Conservation (phyloP, 2,329 filamentous ascomycete species). For the Byssothecium circinans region DNA sequence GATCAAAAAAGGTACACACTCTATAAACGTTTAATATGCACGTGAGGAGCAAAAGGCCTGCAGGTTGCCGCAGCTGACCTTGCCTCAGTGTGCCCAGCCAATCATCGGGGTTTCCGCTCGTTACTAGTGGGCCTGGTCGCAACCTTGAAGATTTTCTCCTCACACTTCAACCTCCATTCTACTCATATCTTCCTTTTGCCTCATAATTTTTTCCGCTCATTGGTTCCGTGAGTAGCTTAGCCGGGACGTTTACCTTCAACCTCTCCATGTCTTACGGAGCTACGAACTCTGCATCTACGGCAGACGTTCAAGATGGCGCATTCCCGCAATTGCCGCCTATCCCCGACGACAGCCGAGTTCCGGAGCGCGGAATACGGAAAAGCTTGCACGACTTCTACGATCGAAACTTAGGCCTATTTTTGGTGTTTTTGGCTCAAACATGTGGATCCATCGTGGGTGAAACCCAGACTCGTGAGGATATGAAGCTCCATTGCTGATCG, state of each 20-base stretch:
- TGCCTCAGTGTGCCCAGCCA: too few relatives aligned
- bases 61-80: too few relatives aligned
- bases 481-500: constrained; percentile 1
- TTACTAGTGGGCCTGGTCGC: too few relatives aligned
- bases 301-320: neutral
- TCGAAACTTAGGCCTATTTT: constrained; percentile 26
- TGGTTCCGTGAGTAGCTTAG: neutral
- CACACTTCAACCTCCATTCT: too few relatives aligned
- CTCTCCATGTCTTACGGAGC: constrained; percentile 18
- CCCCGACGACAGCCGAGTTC: constrained; percentile 8
- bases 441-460: constrained; percentile 24
- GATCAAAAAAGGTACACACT: too few relatives aligned
- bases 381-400: constrained; percentile 17
- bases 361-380: constrained; percentile 5
- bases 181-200: too few relatives aligned
- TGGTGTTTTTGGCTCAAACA: constrained; percentile 44
- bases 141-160: too few relatives aligned
- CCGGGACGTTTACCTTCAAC: neutral
- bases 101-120: too few relatives aligned
- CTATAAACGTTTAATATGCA: too few relatives aligned
- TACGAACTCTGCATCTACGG: constrained; percentile 3
- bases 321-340: constrained; percentile 6
- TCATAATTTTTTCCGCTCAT: too few relatives aligned
- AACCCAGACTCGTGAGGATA: neutral
- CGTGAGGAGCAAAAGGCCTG: too few relatives aligned